These are phyloP conservation scores for Candida easanensis DNA, from an alignment of 805 yeast genomes.

Conservation along the genomic window DNA sequence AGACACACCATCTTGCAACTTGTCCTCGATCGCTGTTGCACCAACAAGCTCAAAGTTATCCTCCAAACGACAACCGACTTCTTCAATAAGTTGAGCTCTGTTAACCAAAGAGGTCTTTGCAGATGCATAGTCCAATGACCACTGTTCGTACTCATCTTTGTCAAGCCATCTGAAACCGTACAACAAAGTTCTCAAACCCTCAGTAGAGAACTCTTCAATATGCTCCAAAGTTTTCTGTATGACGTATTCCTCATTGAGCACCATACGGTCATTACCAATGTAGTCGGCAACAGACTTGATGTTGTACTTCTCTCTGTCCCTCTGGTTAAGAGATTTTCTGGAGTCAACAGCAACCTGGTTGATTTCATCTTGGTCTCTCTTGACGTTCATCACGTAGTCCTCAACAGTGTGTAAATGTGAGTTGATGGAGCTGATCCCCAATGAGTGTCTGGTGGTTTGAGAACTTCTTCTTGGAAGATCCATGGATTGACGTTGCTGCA, in stretches of 20 bases:
- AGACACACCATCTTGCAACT: constrained; percentile 94
- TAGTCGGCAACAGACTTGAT: constrained; percentile 28
- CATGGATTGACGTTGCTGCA: constrained; percentile 53
- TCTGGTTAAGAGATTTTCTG: constrained; percentile 55
- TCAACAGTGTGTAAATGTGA: constrained; percentile 44
- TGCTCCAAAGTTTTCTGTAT: constrained; percentile 85
- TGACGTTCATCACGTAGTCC: constrained; percentile 40
- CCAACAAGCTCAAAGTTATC: constrained; percentile 68
- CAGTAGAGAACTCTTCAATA: constrained; percentile 90
- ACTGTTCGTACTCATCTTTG: constrained; percentile 52
- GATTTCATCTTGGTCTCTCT: constrained; percentile 49
- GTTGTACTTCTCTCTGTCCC: constrained; percentile 55
- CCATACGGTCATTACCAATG: constrained; percentile 52
- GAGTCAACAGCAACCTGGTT: constrained; percentile 51
- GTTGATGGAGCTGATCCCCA: constrained; percentile 24
- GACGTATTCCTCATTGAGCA: constrained; percentile 71
- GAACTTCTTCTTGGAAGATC: constrained; percentile 34
- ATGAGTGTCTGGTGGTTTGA: constrained; percentile 31
- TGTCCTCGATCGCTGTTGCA: constrained; percentile 97
- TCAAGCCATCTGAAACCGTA: constrained; percentile 77
- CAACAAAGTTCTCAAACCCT: constrained; percentile 86
- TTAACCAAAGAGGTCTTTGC: constrained; percentile 77
- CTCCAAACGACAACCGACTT: constrained; percentile 73
- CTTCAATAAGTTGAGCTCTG: constrained; percentile 64
- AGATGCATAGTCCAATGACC: constrained; percentile 64